Evolutionary conservation across 2,329 filamentous ascomycete genomes (phyloP).

Genomic region (Cercospora zeina): DNA sequence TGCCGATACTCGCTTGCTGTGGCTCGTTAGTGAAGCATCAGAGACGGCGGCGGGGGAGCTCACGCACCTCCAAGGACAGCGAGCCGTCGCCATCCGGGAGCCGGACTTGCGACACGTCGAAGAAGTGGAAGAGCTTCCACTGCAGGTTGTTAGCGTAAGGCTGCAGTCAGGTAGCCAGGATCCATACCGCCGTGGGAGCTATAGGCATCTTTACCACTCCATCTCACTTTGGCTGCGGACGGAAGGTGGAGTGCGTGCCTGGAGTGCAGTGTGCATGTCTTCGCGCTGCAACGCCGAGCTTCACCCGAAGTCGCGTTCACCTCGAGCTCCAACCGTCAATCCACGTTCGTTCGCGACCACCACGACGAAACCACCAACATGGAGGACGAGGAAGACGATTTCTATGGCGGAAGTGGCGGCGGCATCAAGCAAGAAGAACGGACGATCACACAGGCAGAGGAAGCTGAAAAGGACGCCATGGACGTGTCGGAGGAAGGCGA

Average conservation of each 20-base stretch:
- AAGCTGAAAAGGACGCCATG: conserved; percentile 45
- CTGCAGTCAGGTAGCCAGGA: neutral
- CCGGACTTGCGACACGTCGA: conserved; percentile 85
- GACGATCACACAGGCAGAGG: conserved; percentile 31
- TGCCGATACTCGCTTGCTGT: conserved; percentile 68
- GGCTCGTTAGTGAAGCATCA: conserved; percentile 25
- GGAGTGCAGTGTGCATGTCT: conserved; percentile 5
- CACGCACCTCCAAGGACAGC: conserved; percentile 38
- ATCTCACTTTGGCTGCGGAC: conserved; percentile 25
- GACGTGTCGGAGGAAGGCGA: conserved; percentile 47
- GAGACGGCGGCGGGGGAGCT: neutral
- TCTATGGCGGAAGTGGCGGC: conserved; percentile 44
- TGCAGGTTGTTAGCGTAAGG: conserved; percentile 42
- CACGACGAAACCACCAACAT: conserved; percentile 34
- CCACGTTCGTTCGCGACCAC: conserved; percentile 5
- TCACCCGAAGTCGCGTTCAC: conserved; percentile 9
- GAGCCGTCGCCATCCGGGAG: conserved; percentile 76
- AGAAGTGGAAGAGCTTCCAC: conserved; percentile 99
- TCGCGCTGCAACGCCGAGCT: conserved; percentile 3
- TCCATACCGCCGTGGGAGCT: conserved; percentile 38
- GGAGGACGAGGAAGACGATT: conserved; percentile 56
- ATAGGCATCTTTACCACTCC: conserved; percentile 29
- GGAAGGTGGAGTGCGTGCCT: conserved; percentile 1
- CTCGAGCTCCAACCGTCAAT: conserved; percentile 3
- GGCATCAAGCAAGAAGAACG: conserved; percentile 34